Percentiles rank a stretch among this genome's conserved stretches.
Evolutionary conservation across 352 stramenopile genomes (phyloP).

Genomic region (Globisporangium perplexum): DNA sequence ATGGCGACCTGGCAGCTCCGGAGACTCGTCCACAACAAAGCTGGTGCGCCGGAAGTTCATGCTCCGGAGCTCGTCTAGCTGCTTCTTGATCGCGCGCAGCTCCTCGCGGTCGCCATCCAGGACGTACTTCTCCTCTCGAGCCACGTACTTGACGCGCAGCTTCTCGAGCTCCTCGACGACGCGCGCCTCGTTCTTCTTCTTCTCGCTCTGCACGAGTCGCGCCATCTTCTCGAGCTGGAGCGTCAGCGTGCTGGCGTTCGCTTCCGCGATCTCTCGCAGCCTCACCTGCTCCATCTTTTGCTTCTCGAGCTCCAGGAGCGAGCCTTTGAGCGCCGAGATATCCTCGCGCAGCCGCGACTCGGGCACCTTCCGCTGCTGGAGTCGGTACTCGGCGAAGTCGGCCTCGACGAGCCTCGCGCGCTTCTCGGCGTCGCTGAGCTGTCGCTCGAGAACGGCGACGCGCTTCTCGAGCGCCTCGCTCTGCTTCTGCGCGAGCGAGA

Average conservation of each 20-base stretch:
- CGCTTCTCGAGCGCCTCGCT: slow-evolving; percentile 43
- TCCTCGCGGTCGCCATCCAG: slow-evolving; percentile 77
- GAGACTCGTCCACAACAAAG: background rate
- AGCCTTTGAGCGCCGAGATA: slow-evolving; percentile 49
- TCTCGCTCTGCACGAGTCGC: slow-evolving; percentile 47
- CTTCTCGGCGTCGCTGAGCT: slow-evolving; percentile 40
- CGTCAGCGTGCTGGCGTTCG: slow-evolving; percentile 32
- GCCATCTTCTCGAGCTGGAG: slow-evolving; percentile 55
- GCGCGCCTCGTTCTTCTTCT: slow-evolving; percentile 58
- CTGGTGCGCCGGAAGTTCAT: slow-evolving; percentile 20
- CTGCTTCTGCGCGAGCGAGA: slow-evolving; percentile 54
- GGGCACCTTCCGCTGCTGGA: slow-evolving; percentile 68
- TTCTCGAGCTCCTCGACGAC: slow-evolving; percentile 73
- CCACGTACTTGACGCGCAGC: slow-evolving; percentile 73
- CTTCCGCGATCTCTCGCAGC: slow-evolving; percentile 31
- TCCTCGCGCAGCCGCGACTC: slow-evolving; percentile 68
- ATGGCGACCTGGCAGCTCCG: background rate
- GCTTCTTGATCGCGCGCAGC: slow-evolving; percentile 73
- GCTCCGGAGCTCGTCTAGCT: slow-evolving; percentile 66
- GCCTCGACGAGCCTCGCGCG: slow-evolving; percentile 48
- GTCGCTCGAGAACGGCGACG: slow-evolving; percentile 28
- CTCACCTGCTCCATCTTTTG: slow-evolving; percentile 36
- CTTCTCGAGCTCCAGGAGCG: slow-evolving; percentile 56
- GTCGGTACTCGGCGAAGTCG: slow-evolving; percentile 65
- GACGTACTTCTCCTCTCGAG: slow-evolving; percentile 73